Evolutionary conservation across 495 filamentous ascomycete genomes (phyloP).

Genomic region (Xylaria sp.): DNA sequence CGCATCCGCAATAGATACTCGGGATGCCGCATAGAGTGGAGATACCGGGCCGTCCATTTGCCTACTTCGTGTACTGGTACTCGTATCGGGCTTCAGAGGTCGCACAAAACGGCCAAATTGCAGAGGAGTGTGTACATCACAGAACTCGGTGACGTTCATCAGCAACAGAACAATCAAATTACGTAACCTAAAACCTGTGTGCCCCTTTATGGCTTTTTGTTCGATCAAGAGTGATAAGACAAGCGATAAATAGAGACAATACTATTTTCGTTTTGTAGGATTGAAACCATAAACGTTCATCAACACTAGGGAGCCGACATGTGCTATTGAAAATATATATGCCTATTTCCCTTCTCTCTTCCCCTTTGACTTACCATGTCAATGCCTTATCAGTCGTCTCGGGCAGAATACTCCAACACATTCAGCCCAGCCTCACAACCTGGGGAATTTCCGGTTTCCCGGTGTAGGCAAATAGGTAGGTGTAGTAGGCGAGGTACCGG

Average conservation of each 20-base stretch:
- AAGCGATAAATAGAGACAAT: background rate
- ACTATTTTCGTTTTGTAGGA: background rate
- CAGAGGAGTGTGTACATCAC: background rate
- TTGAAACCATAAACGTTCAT: background rate
- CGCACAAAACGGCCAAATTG: background rate
- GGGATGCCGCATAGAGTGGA: slow-evolving; percentile 12
- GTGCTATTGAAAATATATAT: background rate
- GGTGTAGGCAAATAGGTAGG: background rate
- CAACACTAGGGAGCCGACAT: background rate
- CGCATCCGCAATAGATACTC: background rate
- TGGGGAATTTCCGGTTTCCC: slow-evolving; percentile 7
- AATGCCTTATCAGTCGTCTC: background rate
- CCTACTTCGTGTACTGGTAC: background rate
- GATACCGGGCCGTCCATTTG: background rate
- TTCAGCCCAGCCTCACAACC: slow-evolving; percentile 11
- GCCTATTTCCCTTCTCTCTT: background rate
- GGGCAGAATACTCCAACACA: slow-evolving; percentile 1
- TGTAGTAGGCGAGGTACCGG: background rate
- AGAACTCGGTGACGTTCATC: slow-evolving; percentile 5
- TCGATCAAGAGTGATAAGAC: background rate
- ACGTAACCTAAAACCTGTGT: background rate
- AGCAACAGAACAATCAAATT: slow-evolving; percentile 6
- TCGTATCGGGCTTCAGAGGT: slow-evolving; percentile 3
- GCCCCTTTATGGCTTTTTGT: background rate
- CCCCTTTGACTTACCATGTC: background rate